phyloP scores from a whole-genome alignment of 1,139 yeast genomes.

The Geotrichum carabidarum region DNA sequence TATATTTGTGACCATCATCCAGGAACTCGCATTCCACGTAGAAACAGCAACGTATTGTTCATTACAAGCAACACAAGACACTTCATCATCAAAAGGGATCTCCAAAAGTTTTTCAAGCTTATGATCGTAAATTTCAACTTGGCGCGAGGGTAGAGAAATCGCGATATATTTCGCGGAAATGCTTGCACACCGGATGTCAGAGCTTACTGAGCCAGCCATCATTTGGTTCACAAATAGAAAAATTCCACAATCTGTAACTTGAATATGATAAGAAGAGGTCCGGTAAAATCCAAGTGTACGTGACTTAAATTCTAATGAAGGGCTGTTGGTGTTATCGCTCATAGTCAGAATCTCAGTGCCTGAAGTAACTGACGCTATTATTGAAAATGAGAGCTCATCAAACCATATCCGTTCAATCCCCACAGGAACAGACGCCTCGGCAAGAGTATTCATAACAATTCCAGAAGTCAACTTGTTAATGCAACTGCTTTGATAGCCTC shows the following conservation, averaged over 20 bases:
- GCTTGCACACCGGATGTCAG: background rate
- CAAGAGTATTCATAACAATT: background rate
- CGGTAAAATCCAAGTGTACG: background rate
- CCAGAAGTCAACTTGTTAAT: constrained; percentile 1
- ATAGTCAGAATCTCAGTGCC: background rate
- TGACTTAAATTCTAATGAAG: background rate
- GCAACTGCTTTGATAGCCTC: constrained; percentile 1
- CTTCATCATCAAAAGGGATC: background rate
- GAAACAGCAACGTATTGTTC: background rate
- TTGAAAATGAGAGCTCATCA: background rate
- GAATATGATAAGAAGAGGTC: background rate
- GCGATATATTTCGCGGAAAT: background rate
- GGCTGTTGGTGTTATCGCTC: background rate
- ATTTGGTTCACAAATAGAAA: background rate
- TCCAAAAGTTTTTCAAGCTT: background rate
- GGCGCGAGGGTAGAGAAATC: background rate
- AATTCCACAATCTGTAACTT: background rate
- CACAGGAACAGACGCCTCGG: background rate
- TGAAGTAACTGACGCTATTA: background rate
- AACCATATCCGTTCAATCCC: constrained; percentile 1
- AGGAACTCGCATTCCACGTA: background rate
- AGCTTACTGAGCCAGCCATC: background rate
- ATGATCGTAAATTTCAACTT: background rate
- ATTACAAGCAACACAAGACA: background rate
- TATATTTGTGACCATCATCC: background rate